Conservation (phyloP, 2,329 filamentous ascomycete genomes). For the Exophiala sp. region DNA sequence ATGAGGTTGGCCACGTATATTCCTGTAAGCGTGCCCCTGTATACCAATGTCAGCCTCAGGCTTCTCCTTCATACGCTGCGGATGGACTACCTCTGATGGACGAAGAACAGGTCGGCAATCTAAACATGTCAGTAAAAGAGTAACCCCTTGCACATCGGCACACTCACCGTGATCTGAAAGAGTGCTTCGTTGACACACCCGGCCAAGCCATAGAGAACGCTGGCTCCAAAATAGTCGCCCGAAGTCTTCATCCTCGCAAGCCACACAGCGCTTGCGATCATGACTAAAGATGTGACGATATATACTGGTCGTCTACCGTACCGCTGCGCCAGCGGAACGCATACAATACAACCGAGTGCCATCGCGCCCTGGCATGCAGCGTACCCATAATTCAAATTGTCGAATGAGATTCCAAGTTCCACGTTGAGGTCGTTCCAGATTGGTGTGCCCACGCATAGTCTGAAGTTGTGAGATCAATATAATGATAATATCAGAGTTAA, state of each 20-base stretch:
- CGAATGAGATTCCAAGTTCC: slow-evolving; percentile 40
- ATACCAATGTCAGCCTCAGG: too few species aligned
- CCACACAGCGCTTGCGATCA: slow-evolving; percentile 39
- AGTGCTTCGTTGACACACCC: slow-evolving; percentile 42
- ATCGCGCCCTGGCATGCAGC: slow-evolving; percentile 41
- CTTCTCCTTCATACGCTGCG: too few species aligned
- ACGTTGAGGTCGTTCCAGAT: slow-evolving; percentile 41
- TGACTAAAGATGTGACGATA: slow-evolving; percentile 36
- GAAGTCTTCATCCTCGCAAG: slow-evolving; percentile 39
- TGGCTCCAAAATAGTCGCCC: slow-evolving; percentile 41
- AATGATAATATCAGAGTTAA: neutral
- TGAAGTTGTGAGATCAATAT: neutral
- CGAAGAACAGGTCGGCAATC: slow-evolving; percentile 49
- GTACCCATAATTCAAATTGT: slow-evolving; percentile 41
- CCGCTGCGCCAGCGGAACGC: slow-evolving; percentile 43
- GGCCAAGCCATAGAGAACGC: slow-evolving; percentile 40
- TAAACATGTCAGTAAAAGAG: slow-evolving; percentile 10
- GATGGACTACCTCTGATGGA: slow-evolving; percentile 37
- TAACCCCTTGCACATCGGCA: neutral
- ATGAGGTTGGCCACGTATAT: slow-evolving; percentile 46
- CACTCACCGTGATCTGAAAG: slow-evolving; percentile 40
- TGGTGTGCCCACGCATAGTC: slow-evolving; percentile 36
- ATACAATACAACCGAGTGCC: slow-evolving; percentile 38
- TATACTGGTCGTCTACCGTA: slow-evolving; percentile 43
- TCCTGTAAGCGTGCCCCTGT: slow-evolving; percentile 48